phyloP scores from a whole-genome alignment of 2,329 filamentous ascomycete species.

The Sporothrix globosa region DNA sequence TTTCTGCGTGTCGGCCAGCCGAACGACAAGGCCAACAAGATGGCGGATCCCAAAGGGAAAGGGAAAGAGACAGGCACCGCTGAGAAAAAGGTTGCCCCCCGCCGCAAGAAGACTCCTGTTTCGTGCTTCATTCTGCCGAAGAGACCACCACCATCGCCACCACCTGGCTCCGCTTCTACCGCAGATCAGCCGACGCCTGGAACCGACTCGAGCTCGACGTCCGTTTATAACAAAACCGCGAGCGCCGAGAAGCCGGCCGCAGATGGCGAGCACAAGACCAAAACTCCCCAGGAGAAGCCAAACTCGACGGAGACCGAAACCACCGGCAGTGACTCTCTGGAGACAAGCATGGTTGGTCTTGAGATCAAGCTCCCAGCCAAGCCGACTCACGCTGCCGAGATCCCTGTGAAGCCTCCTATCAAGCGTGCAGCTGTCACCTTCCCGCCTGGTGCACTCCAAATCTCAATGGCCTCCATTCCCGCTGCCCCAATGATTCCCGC shows the following conservation, averaged over 20 bases:
- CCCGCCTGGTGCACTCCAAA: background rate
- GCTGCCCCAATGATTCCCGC: background rate
- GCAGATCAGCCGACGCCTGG: background rate
- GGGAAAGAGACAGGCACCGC: background rate
- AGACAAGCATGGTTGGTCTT: background rate
- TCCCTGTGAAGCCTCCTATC: background rate
- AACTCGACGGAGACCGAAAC: background rate
- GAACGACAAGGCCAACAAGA: background rate
- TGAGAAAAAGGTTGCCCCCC: background rate
- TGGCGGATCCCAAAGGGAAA: background rate
- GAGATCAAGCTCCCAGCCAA: background rate
- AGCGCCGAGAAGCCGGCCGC: background rate
- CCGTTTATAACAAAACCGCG: background rate
- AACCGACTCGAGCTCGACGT: background rate
- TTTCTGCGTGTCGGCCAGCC: background rate
- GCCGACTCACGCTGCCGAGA: background rate
- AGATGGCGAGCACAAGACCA: background rate
- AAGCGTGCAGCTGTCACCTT: background rate
- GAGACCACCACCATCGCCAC: background rate
- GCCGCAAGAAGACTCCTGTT: background rate
- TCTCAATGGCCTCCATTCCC: background rate
- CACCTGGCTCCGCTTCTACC: background rate
- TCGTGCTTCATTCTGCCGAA: constrained; percentile 7
- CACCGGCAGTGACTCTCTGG: background rate
- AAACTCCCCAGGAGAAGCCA: background rate